These are phyloP conservation scores for Amniculicola lignicola DNA, from an alignment of 495 filamentous ascomycete species.

Conservation along the genomic window DNA sequence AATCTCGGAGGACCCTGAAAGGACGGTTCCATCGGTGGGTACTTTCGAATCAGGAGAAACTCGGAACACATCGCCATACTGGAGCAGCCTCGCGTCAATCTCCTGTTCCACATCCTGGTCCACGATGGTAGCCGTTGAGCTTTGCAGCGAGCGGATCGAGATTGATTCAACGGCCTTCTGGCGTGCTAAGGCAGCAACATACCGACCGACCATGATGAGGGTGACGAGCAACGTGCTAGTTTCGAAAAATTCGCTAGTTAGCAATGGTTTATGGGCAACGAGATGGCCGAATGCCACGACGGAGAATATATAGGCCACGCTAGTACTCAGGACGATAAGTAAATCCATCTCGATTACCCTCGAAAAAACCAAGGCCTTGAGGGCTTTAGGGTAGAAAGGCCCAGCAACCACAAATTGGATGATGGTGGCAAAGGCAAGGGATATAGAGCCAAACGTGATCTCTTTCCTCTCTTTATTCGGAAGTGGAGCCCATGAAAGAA, in stretches of 20 bases:
- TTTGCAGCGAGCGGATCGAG: slow-evolving; percentile 41
- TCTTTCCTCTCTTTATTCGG: slow-evolving; percentile 32
- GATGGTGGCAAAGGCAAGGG: slow-evolving; percentile 61
- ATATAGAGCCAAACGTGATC: slow-evolving; percentile 52
- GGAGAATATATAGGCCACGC: slow-evolving; percentile 69
- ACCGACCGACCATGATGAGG: slow-evolving; percentile 70
- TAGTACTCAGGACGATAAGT: slow-evolving; percentile 69
- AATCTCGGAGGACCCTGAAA: slow-evolving; percentile 59
- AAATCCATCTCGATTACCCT: slow-evolving; percentile 73
- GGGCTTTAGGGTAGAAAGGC: slow-evolving; percentile 66
- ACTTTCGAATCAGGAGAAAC: slow-evolving; percentile 58
- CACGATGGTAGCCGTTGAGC: slow-evolving; percentile 8
- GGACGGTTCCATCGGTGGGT: slow-evolving; percentile 66
- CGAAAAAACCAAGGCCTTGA: slow-evolving; percentile 61
- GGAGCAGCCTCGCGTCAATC: slow-evolving; percentile 66
- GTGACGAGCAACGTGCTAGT: slow-evolving; percentile 76
- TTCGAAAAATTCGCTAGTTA: slow-evolving; percentile 67
- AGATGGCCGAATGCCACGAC: slow-evolving; percentile 62
- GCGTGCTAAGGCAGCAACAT: slow-evolving; percentile 58
- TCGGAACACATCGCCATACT: slow-evolving; percentile 68
- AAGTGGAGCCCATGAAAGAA: slow-evolving; percentile 68
- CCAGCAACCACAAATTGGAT: slow-evolving; percentile 63
- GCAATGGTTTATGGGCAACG: slow-evolving; percentile 49
- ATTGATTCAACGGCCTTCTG: slow-evolving; percentile 64
- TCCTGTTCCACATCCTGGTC: slow-evolving; percentile 36